A percentile compares a stretch with the other conserved stretches of the same genome.
Evolutionary conservation across 331 rosid genomes (phyloP).

Genomic region (Quercus lobata): DNA sequence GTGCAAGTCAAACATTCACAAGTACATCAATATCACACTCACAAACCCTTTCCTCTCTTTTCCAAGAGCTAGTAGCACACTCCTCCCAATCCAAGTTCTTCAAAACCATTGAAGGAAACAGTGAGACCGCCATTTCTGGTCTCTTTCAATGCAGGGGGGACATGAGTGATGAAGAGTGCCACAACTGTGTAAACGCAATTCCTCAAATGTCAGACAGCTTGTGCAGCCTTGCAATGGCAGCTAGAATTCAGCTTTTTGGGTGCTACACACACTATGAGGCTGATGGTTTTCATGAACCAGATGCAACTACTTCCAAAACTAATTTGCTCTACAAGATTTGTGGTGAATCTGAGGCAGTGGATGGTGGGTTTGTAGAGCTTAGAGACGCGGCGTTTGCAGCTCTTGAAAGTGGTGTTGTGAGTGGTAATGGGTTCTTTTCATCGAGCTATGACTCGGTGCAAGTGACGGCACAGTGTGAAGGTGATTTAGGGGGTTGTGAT

Average conservation of each 20-base stretch:
- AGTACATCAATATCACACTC: conserved; percentile 16
- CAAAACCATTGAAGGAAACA: conserved; percentile 27
- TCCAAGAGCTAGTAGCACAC: conserved; percentile 43
- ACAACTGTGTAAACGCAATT: conserved; percentile 41
- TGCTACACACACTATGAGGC: conserved; percentile 55
- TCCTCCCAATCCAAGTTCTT: conserved; percentile 57
- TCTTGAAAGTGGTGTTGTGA: conserved; percentile 30
- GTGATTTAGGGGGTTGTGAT: conserved; percentile 40
- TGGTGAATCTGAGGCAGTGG: conserved; percentile 10
- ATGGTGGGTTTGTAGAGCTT: conserved; percentile 20
- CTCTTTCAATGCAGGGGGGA: conserved; percentile 65
- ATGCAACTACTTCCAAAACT: neutral
- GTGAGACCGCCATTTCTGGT: conserved; percentile 27
- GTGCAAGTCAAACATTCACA: conserved; percentile 35
- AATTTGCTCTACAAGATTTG: conserved; percentile 43
- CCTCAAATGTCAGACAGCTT: conserved; percentile 32
- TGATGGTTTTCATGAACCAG: neutral
- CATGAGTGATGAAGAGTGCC: conserved; percentile 39
- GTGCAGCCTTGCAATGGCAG: conserved; percentile 43
- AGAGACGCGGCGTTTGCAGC: conserved; percentile 43
- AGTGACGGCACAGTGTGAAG: conserved; percentile 64
- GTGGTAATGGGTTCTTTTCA: conserved; percentile 32
- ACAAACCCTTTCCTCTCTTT: conserved; percentile 48
- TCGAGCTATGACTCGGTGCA: conserved; percentile 27
- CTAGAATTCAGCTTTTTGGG: conserved; percentile 60